Conservation (phyloP, 768 basidiomycete species). For the Mycena latifolia region DNA sequence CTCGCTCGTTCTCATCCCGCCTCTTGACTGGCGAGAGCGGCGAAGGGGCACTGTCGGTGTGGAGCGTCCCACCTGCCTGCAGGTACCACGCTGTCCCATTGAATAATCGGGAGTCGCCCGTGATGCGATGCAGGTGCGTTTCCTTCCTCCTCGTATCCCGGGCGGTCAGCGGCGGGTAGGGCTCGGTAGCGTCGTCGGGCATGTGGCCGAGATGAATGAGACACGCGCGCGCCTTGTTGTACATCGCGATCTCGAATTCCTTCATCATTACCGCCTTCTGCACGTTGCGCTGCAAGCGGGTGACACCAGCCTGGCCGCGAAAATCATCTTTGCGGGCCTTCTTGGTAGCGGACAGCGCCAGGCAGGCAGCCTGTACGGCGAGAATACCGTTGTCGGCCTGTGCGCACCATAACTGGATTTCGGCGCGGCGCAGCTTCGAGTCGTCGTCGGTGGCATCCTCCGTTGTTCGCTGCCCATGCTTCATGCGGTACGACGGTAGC, state of each 20-base stretch:
- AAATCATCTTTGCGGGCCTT: slow-evolving; percentile 13
- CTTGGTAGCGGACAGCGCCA: slow-evolving; percentile 20
- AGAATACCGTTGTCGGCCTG: slow-evolving; percentile 17
- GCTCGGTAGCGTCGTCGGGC: slow-evolving; percentile 1
- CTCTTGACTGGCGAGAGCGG: neutral
- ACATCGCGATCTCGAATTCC: slow-evolving; percentile 23
- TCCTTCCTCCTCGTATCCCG: slow-evolving; percentile 25
- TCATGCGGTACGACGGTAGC: slow-evolving; percentile 23
- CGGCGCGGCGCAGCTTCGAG: slow-evolving; percentile 1
- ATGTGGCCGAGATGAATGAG: slow-evolving; percentile 23
- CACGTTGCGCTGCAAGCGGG: slow-evolving; percentile 10
- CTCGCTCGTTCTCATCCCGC: neutral
- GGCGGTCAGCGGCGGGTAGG: slow-evolving; percentile 12
- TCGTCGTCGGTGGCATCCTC: neutral
- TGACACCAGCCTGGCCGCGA: slow-evolving; percentile 18
- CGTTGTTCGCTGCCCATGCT: too few relatives aligned
- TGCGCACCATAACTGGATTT: slow-evolving; percentile 14
- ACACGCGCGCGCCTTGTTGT: slow-evolving; percentile 11
- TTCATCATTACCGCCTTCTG: slow-evolving; percentile 24
- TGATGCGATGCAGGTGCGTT: too few relatives aligned
- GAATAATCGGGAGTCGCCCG: slow-evolving; percentile 22
- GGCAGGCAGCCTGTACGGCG: slow-evolving; percentile 7
- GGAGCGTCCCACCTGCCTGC: slow-evolving; percentile 11
- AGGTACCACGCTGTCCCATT: slow-evolving; percentile 30
- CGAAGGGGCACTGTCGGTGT: neutral